Conservation (phyloP, 768 basidiomycete genomes). For the Pleurotus djamor region DNA sequence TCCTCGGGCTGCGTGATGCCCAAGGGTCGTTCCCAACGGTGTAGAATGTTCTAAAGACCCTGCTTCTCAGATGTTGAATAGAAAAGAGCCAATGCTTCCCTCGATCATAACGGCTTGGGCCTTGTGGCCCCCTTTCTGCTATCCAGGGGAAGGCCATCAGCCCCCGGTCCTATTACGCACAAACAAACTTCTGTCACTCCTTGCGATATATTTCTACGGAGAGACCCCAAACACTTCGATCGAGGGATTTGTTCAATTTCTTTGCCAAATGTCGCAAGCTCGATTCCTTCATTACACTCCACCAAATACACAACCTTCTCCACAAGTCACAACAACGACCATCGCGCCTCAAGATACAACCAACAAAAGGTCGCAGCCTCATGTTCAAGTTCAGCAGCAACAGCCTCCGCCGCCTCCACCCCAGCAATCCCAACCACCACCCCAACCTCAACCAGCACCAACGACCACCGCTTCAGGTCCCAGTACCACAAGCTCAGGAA, state of each 20-base stretch:
- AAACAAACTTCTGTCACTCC: slow-evolving; percentile 17
- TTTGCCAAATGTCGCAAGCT: slow-evolving; percentile 35
- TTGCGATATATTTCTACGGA: background rate
- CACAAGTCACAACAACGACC: slow-evolving; percentile 14
- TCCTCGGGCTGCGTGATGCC: background rate
- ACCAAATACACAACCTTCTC: slow-evolving; percentile 17
- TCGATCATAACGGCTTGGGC: background rate
- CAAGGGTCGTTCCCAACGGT: background rate
- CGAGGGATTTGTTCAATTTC: slow-evolving; percentile 18
- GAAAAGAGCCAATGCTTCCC: too few relatives aligned
- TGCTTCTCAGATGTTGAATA: too few relatives aligned
- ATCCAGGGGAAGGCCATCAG: background rate
- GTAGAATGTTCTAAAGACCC: background rate
- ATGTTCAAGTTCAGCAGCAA: too few relatives aligned
- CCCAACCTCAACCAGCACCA: slow-evolving; percentile 18
- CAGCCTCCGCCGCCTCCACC: slow-evolving; percentile 17
- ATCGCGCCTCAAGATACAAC: slow-evolving; percentile 26
- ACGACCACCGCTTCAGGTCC: slow-evolving; percentile 4
- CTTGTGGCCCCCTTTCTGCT: background rate
- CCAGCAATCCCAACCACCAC: slow-evolving; percentile 16
- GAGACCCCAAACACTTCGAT: slow-evolving; percentile 40
- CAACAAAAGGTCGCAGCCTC: background rate
- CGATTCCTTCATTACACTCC: slow-evolving; percentile 35
- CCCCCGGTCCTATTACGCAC: slow-evolving; percentile 11
- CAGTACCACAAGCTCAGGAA: slow-evolving; percentile 16